Base-by-base conservation (phyloP, 2,329 filamentous ascomycete genomes). In the Cladophialophora bantiana region DNA sequence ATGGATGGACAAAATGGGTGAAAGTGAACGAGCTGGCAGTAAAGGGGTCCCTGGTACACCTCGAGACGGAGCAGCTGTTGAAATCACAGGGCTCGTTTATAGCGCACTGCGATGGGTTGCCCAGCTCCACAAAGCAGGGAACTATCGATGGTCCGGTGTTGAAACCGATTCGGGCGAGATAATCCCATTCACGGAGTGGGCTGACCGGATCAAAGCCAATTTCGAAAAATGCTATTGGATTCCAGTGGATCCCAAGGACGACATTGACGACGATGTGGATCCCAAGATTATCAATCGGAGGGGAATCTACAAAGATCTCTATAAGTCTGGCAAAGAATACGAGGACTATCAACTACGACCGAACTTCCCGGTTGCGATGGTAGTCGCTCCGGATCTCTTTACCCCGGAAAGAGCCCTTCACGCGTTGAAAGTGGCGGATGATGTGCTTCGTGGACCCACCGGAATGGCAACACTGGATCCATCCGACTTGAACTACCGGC, bases 1-100 rank as follows among this genome's bases (percentile, higher is more conserved):
- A 1, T 99, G 95, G 95, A 97, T 97, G 93, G 95, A 99, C 84
- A 99, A 99, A 85, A 99, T 99, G 95, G 95, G 95, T n/a, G 95
- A 99, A 78, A 97, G 93, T 69, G 88, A 91, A 70, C 91, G 89
- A 68, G 95, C 96, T 15, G 90, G 91, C 66, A 97, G 89, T 75
- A 98, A 97, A 81, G 96, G 95, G 58, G 84, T 97, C 20, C 96
- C 95, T 0, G 95, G 94, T 7, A 99, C 95, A n/a, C 95, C 95
- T 55, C 90, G 96, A 74, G 96, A 99, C 77, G 95, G 95, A 35
- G 93, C 95, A 50, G 93, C 95, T 20, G 87, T 99, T 64, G 95
- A 99, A 78, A 98, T 99, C 76, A 97, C 90, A 0, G 96, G 95
- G 56, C 86, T 99, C 64, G 83, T 95, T 18, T 99, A 97, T 83